Base-by-base conservation (phyloP, 1,139 yeast genomes). In the Yamadazyma taylorii region DNA sequence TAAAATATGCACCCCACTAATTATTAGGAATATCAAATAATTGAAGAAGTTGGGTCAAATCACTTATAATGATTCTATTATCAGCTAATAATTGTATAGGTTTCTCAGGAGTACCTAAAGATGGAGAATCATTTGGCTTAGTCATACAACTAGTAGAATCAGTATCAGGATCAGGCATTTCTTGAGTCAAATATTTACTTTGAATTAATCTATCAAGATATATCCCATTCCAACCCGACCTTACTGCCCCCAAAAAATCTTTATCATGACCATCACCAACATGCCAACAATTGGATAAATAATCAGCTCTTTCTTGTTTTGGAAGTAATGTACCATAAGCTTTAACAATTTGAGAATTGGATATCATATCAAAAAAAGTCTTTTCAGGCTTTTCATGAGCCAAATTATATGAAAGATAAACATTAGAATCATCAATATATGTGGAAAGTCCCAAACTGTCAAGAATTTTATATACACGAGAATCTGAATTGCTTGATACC, bases 141-240 rank as follows among this genome's bases (percentile, higher is more conserved):
- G 45, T 37, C 34, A 43, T 37, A 36, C 52, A 48, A 12, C 47
- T 36, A 19, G 50, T 47, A 10, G 44, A 32, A 8, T 35, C 43
- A 2, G 32, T 33, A 27, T 47, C 50, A 2, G 52, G 52, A 36
- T 47, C 50, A 6, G 46, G 46, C 11, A 48, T 39, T 3, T 19
- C 25, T 12, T 30, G 22, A 1, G 46, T 38, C 17, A 48, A 39
- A 24, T 41, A 47, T 17, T 50, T 53, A 28, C 63, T 59, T 2
- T 37, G 32, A 14, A 51, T 45, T 2, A 49, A 41, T 47, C 85
- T 60, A 50, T 79, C 83, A 9, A 80, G 43, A 23, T 77, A 59
- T 1, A 82, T 61, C 3, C 83, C 79, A 43, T 76, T 78, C 79
- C 86, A 76, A 0, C 88, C 89, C 1, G 83, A 69, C 21, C 59